These are phyloP conservation scores for Serendipita sp. DNA, from an alignment of 768 basidiomycete genomes.

Conservation along the genomic window DNA sequence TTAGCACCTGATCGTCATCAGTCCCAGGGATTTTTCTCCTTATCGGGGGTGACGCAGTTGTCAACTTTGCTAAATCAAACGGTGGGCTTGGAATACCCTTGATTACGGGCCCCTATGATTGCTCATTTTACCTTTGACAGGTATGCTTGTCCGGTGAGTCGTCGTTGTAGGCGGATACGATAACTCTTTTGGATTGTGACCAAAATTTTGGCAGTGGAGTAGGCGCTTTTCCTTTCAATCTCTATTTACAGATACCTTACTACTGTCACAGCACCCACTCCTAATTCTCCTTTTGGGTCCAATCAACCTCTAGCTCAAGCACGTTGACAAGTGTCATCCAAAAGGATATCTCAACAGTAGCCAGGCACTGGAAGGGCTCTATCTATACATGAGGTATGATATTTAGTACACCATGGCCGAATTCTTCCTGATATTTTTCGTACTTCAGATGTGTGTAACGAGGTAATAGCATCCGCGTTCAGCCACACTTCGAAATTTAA, in stretches of 20 bases:
- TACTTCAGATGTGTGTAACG: background rate
- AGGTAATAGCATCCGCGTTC: background rate
- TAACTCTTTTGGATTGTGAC: no score
- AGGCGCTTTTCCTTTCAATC: no score
- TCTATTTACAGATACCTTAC: background rate
- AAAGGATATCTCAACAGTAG: constrained; percentile 8
- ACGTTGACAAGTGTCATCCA: constrained; percentile 11
- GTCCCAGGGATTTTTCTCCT: background rate
- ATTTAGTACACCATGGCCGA: background rate
- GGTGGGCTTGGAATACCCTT: background rate
- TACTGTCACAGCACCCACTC: background rate
- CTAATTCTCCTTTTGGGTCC: constrained; percentile 10
- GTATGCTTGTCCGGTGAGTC: background rate
- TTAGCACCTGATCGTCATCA: background rate
- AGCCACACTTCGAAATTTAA: no score
- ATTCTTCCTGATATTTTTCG: background rate
- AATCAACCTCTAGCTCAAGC: constrained; percentile 1
- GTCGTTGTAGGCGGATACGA: no score
- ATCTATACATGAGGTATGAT: background rate
- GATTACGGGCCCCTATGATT: no score
- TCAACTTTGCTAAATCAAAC: constrained; percentile 5
- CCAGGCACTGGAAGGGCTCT: constrained; percentile 9
- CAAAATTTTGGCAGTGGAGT: no score
- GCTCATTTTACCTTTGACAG: background rate
- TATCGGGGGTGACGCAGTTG: background rate